Conservation (phyloP, 2,329 filamentous ascomycete genomes). For the Grosmannia clavigera region DNA sequence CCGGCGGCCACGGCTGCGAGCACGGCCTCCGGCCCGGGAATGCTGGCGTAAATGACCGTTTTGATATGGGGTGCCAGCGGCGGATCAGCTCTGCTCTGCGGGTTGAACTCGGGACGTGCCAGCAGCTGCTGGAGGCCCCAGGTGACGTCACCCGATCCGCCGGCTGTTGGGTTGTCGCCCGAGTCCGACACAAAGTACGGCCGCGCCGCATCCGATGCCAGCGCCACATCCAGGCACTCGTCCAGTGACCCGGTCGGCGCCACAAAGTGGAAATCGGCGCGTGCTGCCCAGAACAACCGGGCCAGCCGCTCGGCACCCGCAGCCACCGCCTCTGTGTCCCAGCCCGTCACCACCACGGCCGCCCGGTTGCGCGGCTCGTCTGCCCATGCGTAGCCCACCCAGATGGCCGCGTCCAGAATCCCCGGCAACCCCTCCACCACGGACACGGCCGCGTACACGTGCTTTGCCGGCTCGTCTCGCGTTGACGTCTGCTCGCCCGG, state of each 20-base stretch:
- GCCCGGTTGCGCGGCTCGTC: slow-evolving; percentile 40
- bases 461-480: slow-evolving; percentile 36
- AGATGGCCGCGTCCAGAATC: slow-evolving; percentile 38
- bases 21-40: slow-evolving; percentile 34
- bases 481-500: slow-evolving; percentile 44
- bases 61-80: slow-evolving; percentile 17
- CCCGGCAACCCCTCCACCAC: slow-evolving; percentile 26
- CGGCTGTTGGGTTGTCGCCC: slow-evolving; percentile 42
- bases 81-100: not conserved
- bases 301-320: slow-evolving; percentile 32
- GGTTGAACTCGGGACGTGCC: slow-evolving; percentile 28
- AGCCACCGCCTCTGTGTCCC: slow-evolving; percentile 27
- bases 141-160: slow-evolving; percentile 40
- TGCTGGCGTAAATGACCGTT: slow-evolving; percentile 38
- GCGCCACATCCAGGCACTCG: slow-evolving; percentile 33
- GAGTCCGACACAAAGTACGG: slow-evolving; percentile 44
- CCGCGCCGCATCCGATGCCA: slow-evolving; percentile 23
- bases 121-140: slow-evolving; percentile 36
- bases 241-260: slow-evolving; percentile 34
- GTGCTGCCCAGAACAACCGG: slow-evolving; percentile 32
- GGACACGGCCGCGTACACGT: slow-evolving; percentile 35
- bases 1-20: slow-evolving; percentile 29
- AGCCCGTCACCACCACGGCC: slow-evolving; percentile 37
- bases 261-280: slow-evolving; percentile 36
- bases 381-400: slow-evolving; percentile 45